Conservation (phyloP, 164 flowering plant species). For the Brasenia schreberi region DNA sequence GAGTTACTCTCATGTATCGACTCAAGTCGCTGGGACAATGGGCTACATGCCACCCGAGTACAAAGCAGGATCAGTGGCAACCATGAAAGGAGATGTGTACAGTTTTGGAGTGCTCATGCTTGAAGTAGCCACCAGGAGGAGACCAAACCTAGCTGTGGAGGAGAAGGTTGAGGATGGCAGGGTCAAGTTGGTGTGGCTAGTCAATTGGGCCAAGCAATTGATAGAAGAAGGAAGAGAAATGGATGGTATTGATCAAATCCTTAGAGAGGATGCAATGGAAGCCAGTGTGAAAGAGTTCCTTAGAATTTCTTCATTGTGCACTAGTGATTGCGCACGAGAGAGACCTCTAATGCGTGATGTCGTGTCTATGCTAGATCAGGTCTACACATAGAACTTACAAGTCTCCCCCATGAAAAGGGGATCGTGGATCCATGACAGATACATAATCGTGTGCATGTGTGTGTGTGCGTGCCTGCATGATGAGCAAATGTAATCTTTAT, state of each 20-base stretch:
- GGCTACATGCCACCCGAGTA: constrained; percentile 96
- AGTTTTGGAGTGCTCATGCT: constrained; percentile 74
- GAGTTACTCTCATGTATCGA: constrained; percentile 58
- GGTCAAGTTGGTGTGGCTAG: constrained; percentile 29
- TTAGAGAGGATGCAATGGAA: constrained; percentile 2
- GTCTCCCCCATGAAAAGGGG: too few species aligned
- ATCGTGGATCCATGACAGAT: too few species aligned
- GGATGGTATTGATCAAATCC: constrained; percentile 37
- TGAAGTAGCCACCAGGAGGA: constrained; percentile 49
- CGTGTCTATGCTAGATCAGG: constrained; percentile 21
- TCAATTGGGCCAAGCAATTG: constrained; percentile 48
- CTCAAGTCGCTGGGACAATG: constrained; percentile 82
- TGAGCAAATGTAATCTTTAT: too few species aligned
- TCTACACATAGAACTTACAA: too few species aligned
- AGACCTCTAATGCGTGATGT: constrained; percentile 59
- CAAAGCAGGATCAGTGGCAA: constrained; percentile 43
- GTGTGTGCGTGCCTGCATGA: too few species aligned
- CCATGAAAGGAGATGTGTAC: constrained; percentile 54
- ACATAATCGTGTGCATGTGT: too few species aligned
- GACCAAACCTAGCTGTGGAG: constrained; percentile 49
- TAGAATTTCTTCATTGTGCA: constrained; percentile 46
- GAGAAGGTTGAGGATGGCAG: constrained; percentile 7
- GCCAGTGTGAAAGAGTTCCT: constrained; percentile 35
- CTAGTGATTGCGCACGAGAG: constrained; percentile 17
- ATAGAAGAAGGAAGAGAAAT: constrained; percentile 13